phyloP scores from a whole-genome alignment of 208 protist genomes.

The Naegleria gruberi region DNA sequence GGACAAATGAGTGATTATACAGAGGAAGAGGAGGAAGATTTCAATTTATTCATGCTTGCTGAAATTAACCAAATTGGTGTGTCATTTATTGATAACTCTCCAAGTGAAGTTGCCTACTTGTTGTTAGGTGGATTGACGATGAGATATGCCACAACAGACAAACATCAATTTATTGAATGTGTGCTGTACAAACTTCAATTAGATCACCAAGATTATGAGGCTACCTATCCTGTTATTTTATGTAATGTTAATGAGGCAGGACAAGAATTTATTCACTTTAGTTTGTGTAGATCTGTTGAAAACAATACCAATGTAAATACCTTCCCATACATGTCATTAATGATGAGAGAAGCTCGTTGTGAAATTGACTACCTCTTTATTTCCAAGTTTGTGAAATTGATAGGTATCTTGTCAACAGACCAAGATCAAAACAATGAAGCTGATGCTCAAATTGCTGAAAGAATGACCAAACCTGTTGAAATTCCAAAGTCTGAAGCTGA shows the following conservation, averaged over 20 bases:
- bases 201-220: neutral
- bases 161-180: neutral
- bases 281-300: neutral
- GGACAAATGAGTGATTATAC: neutral
- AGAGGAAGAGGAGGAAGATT: neutral
- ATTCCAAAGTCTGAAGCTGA: neutral
- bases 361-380: slow-evolving; percentile 17
- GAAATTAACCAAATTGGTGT: neutral
- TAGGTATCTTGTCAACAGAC: neutral
- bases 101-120: neutral
- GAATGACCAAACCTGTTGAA: neutral
- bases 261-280: slow-evolving; percentile 11
- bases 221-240: neutral
- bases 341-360: neutral
- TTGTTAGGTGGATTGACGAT: neutral
- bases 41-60: neutral
- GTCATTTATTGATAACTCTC: slow-evolving; percentile 12
- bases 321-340: neutral
- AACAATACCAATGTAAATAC: neutral
- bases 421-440: neutral
- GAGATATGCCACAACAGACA: neutral
- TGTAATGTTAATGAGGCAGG: neutral
- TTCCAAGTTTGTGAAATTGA: neutral
- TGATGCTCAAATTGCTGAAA: neutral
- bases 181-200: neutral